phyloP scores from a whole-genome alignment of 176 grass and related monocot genomes.

The Musa troglodytarum region DNA sequence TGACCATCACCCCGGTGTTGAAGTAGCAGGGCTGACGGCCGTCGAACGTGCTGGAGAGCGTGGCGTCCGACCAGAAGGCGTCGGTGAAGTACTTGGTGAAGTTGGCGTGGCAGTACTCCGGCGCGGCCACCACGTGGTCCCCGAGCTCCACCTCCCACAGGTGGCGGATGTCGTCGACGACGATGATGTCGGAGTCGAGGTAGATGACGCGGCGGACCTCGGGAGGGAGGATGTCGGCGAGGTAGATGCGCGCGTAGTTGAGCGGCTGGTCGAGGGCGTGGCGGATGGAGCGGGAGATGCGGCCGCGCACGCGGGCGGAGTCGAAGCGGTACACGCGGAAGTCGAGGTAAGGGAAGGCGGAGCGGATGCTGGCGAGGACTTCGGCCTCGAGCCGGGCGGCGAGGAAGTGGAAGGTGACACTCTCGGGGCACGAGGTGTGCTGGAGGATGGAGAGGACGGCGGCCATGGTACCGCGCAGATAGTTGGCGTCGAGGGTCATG shows the following conservation, averaged over 20 bases:
- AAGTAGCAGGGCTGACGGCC: neutral
- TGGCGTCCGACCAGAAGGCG: constrained; percentile 59
- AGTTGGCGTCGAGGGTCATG: constrained; percentile 93
- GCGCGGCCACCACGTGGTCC: constrained; percentile 49
- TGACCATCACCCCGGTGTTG: constrained; percentile 5
- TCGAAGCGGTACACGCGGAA: constrained; percentile 60
- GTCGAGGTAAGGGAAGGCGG: constrained; percentile 69
- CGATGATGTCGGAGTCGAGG: constrained; percentile 83
- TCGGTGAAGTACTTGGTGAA: constrained; percentile 96
- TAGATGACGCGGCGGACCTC: constrained; percentile 57
- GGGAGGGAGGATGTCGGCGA: constrained; percentile 57
- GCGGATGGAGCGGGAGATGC: constrained; percentile 77
- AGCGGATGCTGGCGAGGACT: constrained; percentile 35
- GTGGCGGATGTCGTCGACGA: constrained; percentile 58
- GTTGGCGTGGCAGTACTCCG: constrained; percentile 87
- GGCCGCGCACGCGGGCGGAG: constrained; percentile 42
- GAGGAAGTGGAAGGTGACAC: constrained; percentile 71
- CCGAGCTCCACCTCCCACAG: constrained; percentile 60
- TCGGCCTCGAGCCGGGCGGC: constrained; percentile 10
- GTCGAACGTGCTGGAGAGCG: neutral
- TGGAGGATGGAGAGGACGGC: constrained; percentile 90
- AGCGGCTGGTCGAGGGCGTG: constrained; percentile 85
- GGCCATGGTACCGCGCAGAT: constrained; percentile 75
- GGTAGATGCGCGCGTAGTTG: constrained; percentile 93
- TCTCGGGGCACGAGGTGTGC: constrained; percentile 79